phyloP scores from a whole-genome alignment of 1,284 basidiomycete species.

The Hymenochaete sp. region DNA sequence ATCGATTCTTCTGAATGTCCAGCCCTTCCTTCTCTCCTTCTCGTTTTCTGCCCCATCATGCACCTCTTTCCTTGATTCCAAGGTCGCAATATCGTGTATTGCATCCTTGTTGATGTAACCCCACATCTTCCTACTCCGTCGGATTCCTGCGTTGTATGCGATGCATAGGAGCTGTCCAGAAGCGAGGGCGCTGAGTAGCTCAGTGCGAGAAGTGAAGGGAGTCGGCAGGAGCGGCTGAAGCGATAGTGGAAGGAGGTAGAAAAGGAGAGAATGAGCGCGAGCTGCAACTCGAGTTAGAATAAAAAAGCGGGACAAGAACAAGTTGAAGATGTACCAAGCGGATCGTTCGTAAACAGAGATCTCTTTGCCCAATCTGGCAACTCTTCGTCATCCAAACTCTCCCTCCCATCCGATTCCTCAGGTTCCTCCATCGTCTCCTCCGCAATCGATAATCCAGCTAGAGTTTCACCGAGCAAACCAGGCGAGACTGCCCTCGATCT shows the following conservation, averaged over 20 bases:
- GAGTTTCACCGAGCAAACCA: conserved; percentile 9
- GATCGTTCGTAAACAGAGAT: conserved; percentile 42
- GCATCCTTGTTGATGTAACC: conserved; percentile 72
- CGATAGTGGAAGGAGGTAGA: conserved; percentile 33
- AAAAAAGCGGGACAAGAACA: conserved; percentile 9
- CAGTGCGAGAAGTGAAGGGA: conserved; percentile 27
- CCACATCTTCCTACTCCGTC: conserved; percentile 77
- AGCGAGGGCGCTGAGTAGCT: conserved; percentile 50
- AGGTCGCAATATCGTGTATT: conserved; percentile 68
- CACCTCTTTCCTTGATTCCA: conserved; percentile 39
- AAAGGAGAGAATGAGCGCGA: conserved; percentile 52
- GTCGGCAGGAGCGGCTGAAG: conserved; percentile 38
- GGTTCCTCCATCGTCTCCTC: conserved; percentile 48
- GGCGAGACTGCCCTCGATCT: conserved; percentile 15
- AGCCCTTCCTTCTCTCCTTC: conserved; percentile 40
- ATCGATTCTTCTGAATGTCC: conserved; percentile 78
- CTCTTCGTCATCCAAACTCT: conserved; percentile 51
- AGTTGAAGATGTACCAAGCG: conserved; percentile 40
- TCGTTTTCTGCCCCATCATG: conserved; percentile 27
- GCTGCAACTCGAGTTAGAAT: conserved; percentile 30
- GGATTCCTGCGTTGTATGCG: conserved; percentile 73
- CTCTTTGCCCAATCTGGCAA: conserved; percentile 70
- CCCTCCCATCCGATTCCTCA: conserved; percentile 28
- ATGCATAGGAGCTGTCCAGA: conserved; percentile 76
- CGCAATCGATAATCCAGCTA: conserved; percentile 25